Base-by-base conservation (phyloP, 768 basidiomycete species). In the Dacryopinax spathularia region DNA sequence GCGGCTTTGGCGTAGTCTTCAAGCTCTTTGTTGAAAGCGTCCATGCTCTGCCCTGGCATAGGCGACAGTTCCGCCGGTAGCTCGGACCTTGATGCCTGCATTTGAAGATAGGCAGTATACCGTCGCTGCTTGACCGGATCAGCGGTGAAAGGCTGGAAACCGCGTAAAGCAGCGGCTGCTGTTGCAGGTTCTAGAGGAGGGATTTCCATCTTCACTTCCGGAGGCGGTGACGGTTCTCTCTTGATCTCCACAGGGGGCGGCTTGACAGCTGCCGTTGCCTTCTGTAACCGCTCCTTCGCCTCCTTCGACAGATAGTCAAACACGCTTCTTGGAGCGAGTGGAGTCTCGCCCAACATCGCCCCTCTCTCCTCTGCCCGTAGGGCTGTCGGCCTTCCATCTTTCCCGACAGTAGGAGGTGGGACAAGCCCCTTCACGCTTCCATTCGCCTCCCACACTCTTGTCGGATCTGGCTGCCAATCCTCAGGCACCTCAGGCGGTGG, bases 241-340 rank as follows among this genome's bases (percentile, higher is more conserved):
- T 9, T 56, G 27, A 2, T 62, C 25, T 4, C 29, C 61, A 22
- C 29, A 16, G 56, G 35, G 12, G 10, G 67, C 59, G 22, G 73
- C 68, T 41, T 62, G 60, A 18, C 41, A 20, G 18, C 56, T n/a
- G 60, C 69, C 72, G 6, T 79, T 69, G 81, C 72, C 29, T 79
- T 80, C 69, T 85, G 79, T 16, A 99, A 79, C 5, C 94, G 85
- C 65, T 96, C 93, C 63, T 84, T 82, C 69, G 95, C 91, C 69
- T 93, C 94, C 67, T 87, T 83, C 0, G 96, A 95, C 72, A 98
- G 84, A 72, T 85, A 98, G 44, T 98, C 94, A 72, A 95, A 97
- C 16, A 99, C 83, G 0, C 95, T 97, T 12, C 84, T 84, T 1
- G 88, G 82, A 15, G 80, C 81, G 12, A 89, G 77, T 12, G 84